Base-by-base conservation (phyloP, 805 yeast species). In the Kluyveromyces aestuarii region DNA sequence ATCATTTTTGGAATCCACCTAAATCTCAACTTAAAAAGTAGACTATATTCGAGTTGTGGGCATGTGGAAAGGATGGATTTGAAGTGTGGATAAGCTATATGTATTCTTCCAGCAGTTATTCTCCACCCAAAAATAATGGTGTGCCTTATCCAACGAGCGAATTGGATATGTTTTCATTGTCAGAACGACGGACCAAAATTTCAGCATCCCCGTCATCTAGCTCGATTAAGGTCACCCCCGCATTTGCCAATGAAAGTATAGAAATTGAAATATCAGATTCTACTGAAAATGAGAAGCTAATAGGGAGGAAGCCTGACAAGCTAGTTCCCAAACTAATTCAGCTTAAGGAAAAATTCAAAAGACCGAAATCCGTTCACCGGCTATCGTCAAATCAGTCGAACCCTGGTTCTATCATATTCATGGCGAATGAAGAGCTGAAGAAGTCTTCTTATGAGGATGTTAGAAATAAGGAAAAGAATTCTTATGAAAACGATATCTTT, bases 81-180 rank as follows among this genome's bases (percentile, higher is more conserved):
- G 25, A 21, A 21, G 25, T 6, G 25, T 21, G 25, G 25, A 21
- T 21, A 21, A 21, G 3, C 3, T 21, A 21, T 21, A 21, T 21
- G 25, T 21, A 21, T 6, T 21, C 25, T 21, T 21, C 25, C 25
- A 21, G 25, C 25, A 21, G 25, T 21, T 21, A 21, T 21, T 21
- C 25, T 21, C 25, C 25, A 21, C 25, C 25, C 25, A 21, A 21
- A 21, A 21, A 21, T 30, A 30, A 30, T 30, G 25, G 10, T 10
- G 27, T 41, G 19, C 53, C 53, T 4, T 50, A 50, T 36, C 53
- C 53, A 11, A 19, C 41, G n/a, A 41, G 33, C 30, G 53, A 50
- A 14, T 27, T 45, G 14, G 53, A 50, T 21, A 45, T 37, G 7
- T 47, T 47, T 27, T 35, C 49, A 5, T 17, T 47, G 17, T n/a